Percentiles rank a stretch among this genome's conserved stretches.
Evolutionary conservation across 345 rosid species (phyloP).

Genomic region (Mangifera indica): DNA sequence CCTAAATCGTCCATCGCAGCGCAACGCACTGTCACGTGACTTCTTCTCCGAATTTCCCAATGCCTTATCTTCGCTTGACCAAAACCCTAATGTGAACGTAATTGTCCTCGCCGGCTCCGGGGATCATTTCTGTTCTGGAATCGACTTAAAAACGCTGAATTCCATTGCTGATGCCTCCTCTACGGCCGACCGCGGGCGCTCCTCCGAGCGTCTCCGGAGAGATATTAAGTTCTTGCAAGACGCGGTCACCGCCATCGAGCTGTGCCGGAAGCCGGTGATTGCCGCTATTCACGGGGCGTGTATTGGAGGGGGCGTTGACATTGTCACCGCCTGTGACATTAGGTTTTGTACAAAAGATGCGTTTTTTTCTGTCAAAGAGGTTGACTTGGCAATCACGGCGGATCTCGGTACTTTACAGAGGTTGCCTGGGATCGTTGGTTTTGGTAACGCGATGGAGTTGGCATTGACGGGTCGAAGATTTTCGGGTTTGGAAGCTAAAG

Average conservation of each 20-base stretch:
- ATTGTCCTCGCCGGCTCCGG: slow-evolving; percentile 67
- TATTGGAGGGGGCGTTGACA: slow-evolving; percentile 69
- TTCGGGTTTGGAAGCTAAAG: slow-evolving; percentile 67
- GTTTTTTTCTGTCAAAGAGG: slow-evolving; percentile 78
- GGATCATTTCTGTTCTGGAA: slow-evolving; percentile 76
- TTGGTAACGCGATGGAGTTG: slow-evolving; percentile 66
- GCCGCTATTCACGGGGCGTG: slow-evolving; percentile 74
- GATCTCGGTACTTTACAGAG: slow-evolving; percentile 92
- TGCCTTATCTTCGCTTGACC: slow-evolving; percentile 62
- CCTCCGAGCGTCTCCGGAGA: slow-evolving; percentile 51
- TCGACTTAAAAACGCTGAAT: slow-evolving; percentile 52
- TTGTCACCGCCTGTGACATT: slow-evolving; percentile 75
- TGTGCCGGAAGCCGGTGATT: slow-evolving; percentile 79
- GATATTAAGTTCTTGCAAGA: slow-evolving; percentile 59
- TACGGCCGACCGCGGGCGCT: slow-evolving; percentile 51
- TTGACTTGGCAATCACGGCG: slow-evolving; percentile 71
- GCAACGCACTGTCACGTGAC: slow-evolving; percentile 65
- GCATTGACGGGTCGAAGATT: slow-evolving; percentile 68
- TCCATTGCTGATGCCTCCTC: slow-evolving; percentile 14
- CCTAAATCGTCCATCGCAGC: slow-evolving; percentile 57
- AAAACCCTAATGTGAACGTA: slow-evolving; percentile 49
- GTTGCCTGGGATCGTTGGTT: slow-evolving; percentile 68
- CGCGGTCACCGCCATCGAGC: slow-evolving; percentile 71
- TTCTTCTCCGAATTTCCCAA: slow-evolving; percentile 67
- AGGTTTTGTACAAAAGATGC: slow-evolving; percentile 64